phyloP scores from a whole-genome alignment of 2,329 filamentous ascomycete genomes.

The Fusarium compactum region DNA sequence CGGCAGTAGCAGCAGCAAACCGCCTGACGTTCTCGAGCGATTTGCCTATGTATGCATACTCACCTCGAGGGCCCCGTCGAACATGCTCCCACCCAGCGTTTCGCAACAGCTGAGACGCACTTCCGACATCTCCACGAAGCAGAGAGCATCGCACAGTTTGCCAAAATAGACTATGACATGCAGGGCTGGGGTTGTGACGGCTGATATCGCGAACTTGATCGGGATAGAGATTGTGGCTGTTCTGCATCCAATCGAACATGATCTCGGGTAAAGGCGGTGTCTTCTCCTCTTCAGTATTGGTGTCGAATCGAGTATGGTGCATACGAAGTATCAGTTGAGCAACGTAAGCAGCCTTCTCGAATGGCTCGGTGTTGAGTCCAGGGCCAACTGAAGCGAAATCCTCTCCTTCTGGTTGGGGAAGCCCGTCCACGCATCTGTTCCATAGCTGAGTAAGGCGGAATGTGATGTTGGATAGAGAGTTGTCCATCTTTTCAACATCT shows the following conservation, averaged over 20 bases:
- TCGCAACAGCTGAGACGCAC: constrained; percentile 75
- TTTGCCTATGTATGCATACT: constrained; percentile 77
- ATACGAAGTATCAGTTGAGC: constrained; percentile 82
- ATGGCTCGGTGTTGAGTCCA: constrained; percentile 69
- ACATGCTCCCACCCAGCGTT: constrained; percentile 84
- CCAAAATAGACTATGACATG: constrained; percentile 85
- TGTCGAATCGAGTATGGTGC: constrained; percentile 72
- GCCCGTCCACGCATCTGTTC: constrained; percentile 64
- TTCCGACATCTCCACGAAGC: constrained; percentile 78
- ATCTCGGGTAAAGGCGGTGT: constrained; percentile 76
- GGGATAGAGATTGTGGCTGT: constrained; percentile 78
- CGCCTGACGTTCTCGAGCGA: constrained; percentile 83
- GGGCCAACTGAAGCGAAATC: constrained; percentile 74
- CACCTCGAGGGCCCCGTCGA: constrained; percentile 72
- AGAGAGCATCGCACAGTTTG: constrained; percentile 80
- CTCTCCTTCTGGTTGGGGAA: constrained; percentile 64
- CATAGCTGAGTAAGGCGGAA: constrained; percentile 66
- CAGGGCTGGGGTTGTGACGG: constrained; percentile 76
- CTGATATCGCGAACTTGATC: constrained; percentile 75
- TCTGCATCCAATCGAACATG: constrained; percentile 85
- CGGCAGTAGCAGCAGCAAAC: constrained; percentile 75
- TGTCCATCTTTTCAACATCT: constrained; percentile 67
- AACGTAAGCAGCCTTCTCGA: constrained; percentile 83
- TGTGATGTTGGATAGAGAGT: constrained; percentile 66
- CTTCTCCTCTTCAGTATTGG: constrained; percentile 54